Conservation (phyloP, 768 basidiomycete genomes). For the Paxillus involutus region DNA sequence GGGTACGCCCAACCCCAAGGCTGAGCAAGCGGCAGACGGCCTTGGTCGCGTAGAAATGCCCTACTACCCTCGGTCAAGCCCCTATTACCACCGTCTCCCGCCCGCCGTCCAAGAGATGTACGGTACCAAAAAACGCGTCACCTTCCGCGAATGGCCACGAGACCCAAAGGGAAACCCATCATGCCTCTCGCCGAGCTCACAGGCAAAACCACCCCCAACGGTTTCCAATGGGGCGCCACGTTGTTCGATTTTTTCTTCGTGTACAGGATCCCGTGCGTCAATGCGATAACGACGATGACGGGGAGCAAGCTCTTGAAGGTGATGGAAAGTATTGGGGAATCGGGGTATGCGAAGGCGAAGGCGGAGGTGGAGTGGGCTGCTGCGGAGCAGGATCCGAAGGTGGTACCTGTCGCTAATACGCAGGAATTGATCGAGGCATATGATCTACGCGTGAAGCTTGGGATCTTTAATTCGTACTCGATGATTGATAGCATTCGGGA, state of each 20-base stretch:
- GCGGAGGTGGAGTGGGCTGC: slow-evolving; percentile 22
- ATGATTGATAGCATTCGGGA: not conserved
- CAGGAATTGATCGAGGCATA: slow-evolving; percentile 10
- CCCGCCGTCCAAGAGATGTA: not conserved
- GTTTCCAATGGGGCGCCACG: slow-evolving; percentile 26
- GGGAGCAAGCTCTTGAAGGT: slow-evolving; percentile 19
- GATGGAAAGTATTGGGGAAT: slow-evolving; percentile 16
- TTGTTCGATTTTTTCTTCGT: slow-evolving; percentile 26
- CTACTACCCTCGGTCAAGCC: too few relatives aligned
- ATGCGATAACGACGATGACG: slow-evolving; percentile 1
- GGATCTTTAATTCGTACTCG: not conserved
- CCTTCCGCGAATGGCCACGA: slow-evolving; percentile 28
- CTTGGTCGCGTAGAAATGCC: too few relatives aligned
- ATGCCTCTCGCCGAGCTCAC: not conserved
- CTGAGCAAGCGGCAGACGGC: not conserved
- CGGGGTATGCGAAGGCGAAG: slow-evolving; percentile 7
- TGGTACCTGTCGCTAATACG: slow-evolving; percentile 14
- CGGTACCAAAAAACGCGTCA: slow-evolving; percentile 10
- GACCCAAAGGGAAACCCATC: slow-evolving; percentile 15
- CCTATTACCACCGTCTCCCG: not conserved
- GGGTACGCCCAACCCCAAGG: too few relatives aligned
- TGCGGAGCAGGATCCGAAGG: slow-evolving; percentile 22
- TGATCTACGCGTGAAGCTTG: not conserved
- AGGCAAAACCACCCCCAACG: slow-evolving; percentile 22
- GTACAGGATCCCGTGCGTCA: not conserved